Evolutionary conservation across 2,329 filamentous ascomycete genomes (phyloP).

Genomic region (Thelonectria discophora): DNA sequence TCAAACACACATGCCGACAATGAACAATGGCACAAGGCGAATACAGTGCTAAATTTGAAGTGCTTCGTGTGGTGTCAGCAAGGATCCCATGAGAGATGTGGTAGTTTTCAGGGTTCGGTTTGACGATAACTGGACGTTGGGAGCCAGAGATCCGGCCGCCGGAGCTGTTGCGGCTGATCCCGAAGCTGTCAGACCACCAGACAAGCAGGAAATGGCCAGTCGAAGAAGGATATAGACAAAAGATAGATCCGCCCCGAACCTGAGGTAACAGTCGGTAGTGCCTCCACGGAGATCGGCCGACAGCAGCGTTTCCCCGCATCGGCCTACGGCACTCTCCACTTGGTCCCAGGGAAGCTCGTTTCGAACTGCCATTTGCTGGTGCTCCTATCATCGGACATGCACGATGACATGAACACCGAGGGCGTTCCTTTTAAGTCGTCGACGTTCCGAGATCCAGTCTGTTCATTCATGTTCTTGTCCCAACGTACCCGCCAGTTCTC

Average conservation of each 20-base stretch:
- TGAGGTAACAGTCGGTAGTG: too few species aligned
- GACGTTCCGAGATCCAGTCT: neutral
- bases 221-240: too few species aligned
- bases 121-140: too few species aligned
- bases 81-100: too few species aligned
- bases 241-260: too few species aligned
- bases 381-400: neutral
- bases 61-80: too few species aligned
- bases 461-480: neutral
- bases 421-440: neutral
- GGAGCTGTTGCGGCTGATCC: too few species aligned
- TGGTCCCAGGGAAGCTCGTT: neutral
- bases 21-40: constrained; percentile 43
- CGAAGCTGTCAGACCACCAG: too few species aligned
- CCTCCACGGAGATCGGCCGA: neutral
- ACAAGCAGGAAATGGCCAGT: too few species aligned
- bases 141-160: too few species aligned
- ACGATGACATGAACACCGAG: neutral
- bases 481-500: neutral
- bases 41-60: constrained; percentile 36
- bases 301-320: neutral
- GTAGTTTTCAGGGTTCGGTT: too few species aligned
- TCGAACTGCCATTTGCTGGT: neutral
- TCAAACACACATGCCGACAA: constrained; percentile 44
- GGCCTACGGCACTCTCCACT: neutral